Base-by-base conservation (phyloP, 345 rosid species). In the Gossypium turneri region DNA sequence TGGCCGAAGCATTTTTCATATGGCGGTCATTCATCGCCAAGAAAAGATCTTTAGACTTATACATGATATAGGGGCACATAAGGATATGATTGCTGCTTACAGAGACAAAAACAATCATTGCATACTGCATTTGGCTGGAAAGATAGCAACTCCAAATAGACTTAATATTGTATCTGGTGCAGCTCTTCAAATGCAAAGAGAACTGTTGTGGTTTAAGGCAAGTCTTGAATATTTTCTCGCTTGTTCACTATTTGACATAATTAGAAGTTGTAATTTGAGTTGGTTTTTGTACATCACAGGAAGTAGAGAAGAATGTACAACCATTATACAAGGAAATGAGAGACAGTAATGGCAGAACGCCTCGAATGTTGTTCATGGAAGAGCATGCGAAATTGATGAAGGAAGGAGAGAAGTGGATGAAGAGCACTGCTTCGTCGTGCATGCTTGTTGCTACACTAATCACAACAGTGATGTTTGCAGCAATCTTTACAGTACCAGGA, bases 191-290 rank as follows among this genome's bases (percentile, higher is more conserved):
- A 77, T 84, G 58, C 87, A 73, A 53, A 74, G 80, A 44, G 87
- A 84, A 52, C 48, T 86, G 7, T 59, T 70, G 7, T 86, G 89
- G 87, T 86, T 82, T 61, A 81, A 86, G 87, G 89, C 4, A 48
- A 19, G 7, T 59, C 45, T 29, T 59, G 15, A 17, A 55, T 66
- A 9, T 41, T 25, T 56, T 10, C 7, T 25, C 12, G 41, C 41
- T 4, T 19, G 10, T 63, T 63, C 44, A 4, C 1, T n/a, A 5
- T 34, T 34, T 34, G 41, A 34, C 41, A 34, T 34, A 5, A 34
- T 38, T 1, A 25, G 29, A 25, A 20, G 47, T 47, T 50, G 34
- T 43, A 38, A 38, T n/a, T 38, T 63, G 4, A 38, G 47, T 63
- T 63, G 68, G 60, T 47, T 44, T 12, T 38, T 29, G 41, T 34